Conservation (phyloP, 352 stramenopile species). For the Pythium sukuiense region DNA sequence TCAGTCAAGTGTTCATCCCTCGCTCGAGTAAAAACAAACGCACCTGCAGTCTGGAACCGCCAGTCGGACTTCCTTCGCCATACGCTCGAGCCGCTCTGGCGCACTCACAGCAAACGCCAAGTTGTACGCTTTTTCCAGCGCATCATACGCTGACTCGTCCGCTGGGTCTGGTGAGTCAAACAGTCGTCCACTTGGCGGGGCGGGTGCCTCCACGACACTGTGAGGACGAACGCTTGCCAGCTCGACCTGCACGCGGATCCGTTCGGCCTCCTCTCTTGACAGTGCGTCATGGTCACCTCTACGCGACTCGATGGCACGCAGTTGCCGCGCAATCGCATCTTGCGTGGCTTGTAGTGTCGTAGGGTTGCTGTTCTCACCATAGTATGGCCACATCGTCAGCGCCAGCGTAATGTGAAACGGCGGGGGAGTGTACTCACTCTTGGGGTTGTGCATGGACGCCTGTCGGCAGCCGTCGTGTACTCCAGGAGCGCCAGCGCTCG, state of each 20-base stretch:
- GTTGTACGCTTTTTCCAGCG: conserved; percentile 65
- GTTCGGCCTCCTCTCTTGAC: conserved; percentile 31
- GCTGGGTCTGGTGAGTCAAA: conserved; percentile 48
- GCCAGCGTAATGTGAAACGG: neutral
- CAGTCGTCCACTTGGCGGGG: conserved; percentile 42
- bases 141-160: conserved; percentile 44
- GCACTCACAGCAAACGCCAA: conserved; percentile 39
- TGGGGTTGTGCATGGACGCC: neutral
- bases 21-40: neutral
- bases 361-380: neutral
- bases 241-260: conserved; percentile 42
- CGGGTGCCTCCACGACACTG: neutral
- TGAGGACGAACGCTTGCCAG: conserved; percentile 32
- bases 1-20: neutral
- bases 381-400: neutral
- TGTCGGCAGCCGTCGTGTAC: neutral
- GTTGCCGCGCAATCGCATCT: conserved; percentile 10
- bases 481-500: conserved; percentile 4
- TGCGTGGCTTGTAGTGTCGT: neutral
- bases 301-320: neutral
- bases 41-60: neutral
- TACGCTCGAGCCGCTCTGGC: conserved; percentile 20
- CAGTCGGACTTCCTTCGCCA: neutral
- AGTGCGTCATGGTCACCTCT: neutral
- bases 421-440: conserved; percentile 1